Conservation (phyloP, 805 yeast species). For the Nakazawaea laoshanensis region DNA sequence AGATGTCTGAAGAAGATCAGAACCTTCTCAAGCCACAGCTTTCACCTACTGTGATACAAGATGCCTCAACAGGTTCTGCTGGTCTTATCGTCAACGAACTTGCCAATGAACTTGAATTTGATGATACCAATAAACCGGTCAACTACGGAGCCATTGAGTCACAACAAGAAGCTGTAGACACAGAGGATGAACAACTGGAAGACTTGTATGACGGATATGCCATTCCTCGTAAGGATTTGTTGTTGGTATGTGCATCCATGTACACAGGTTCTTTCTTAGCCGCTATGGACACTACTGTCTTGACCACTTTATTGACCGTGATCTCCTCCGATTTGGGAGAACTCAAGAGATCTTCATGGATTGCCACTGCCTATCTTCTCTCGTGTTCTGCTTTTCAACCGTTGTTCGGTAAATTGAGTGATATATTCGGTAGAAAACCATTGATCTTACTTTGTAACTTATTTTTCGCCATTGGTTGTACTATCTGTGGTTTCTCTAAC, state of each 20-base stretch:
- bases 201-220: constrained; percentile 16
- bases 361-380: constrained; percentile 31
- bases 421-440: constrained; percentile 43
- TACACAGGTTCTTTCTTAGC: constrained; percentile 25
- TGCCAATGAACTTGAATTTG: constrained; percentile 9
- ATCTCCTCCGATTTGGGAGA: constrained; percentile 45
- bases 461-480: constrained; percentile 29
- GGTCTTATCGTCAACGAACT: constrained; percentile 13
- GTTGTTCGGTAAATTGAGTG: constrained; percentile 45
- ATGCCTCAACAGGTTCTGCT: constrained; percentile 10
- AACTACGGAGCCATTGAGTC: constrained; percentile 9
- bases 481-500: constrained; percentile 31
- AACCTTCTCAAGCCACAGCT: constrained; percentile 6
- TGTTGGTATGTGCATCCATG: constrained; percentile 26
- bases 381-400: constrained; percentile 46
- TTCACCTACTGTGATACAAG: constrained; percentile 9
- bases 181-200: constrained; percentile 1
- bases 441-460: constrained; percentile 24
- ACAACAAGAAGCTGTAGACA: not conserved
- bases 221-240: constrained; percentile 23
- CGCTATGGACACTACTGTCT: constrained; percentile 47
- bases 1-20: constrained; percentile 1
- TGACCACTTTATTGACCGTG: constrained; percentile 40
- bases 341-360: constrained; percentile 33
- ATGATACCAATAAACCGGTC: constrained; percentile 7